phyloP scores from a whole-genome alignment of 768 basidiomycete genomes.

The Scleroderma bovista region DNA sequence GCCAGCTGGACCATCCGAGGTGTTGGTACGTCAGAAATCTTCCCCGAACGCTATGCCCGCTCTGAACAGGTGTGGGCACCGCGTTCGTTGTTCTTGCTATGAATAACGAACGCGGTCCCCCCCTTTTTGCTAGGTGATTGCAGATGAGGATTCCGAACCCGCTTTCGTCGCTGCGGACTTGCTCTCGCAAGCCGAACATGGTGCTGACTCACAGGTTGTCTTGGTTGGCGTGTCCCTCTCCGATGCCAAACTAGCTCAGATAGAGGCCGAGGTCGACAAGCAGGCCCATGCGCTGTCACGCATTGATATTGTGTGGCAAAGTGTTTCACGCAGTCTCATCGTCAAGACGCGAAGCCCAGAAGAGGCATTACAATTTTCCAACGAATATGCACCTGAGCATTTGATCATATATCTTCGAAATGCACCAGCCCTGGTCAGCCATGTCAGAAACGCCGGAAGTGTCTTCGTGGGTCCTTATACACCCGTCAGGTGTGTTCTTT shows the following conservation, averaged over 20 bases:
- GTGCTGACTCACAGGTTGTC: slow-evolving; percentile 96
- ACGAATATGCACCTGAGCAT: slow-evolving; percentile 98
- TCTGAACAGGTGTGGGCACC: slow-evolving; percentile 57
- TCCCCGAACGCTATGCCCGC: slow-evolving; percentile 61
- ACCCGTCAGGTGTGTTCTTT: slow-evolving; percentile 77
- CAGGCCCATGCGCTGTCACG: slow-evolving; percentile 86
- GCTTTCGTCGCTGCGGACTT: slow-evolving; percentile 95
- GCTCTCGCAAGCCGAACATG: slow-evolving; percentile 97
- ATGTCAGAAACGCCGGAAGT: slow-evolving; percentile 89
- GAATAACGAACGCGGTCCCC: slow-evolving; percentile 26
- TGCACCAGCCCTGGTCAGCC: slow-evolving; percentile 56
- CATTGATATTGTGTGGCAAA: slow-evolving; percentile 86
- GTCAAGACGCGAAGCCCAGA: slow-evolving; percentile 62
- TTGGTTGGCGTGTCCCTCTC: slow-evolving; percentile 76
- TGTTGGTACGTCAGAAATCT: slow-evolving; percentile 54
- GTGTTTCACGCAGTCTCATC: slow-evolving; percentile 86
- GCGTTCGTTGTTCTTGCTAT: slow-evolving; percentile 34
- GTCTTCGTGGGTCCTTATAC: slow-evolving; percentile 95
- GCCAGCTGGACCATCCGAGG: slow-evolving; percentile 98
- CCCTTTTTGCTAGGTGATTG: slow-evolving; percentile 66
- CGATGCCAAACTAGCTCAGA: slow-evolving; percentile 52
- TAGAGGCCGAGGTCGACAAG: slow-evolving; percentile 79
- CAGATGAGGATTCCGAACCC: slow-evolving; percentile 80
- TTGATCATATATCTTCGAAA: slow-evolving; percentile 84
- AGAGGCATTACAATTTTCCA: slow-evolving; percentile 84